These are phyloP conservation scores for Metschnikowia shivogae DNA, from an alignment of 805 yeast species.

Conservation along the genomic window DNA sequence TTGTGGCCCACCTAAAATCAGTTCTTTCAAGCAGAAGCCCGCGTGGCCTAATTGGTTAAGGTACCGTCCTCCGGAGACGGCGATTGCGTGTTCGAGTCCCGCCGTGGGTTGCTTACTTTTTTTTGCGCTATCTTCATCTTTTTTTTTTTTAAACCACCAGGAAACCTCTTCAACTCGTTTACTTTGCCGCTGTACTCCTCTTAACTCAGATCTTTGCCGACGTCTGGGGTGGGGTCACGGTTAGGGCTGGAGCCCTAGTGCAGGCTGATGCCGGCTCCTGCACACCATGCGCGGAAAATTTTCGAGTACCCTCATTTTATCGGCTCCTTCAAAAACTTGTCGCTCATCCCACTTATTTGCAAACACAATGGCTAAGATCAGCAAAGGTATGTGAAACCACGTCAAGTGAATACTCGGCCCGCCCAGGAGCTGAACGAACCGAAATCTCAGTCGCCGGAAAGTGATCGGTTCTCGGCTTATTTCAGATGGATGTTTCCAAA, in stretches of 20 bases:
- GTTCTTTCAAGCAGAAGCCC: slow-evolving; percentile 32
- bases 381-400: slow-evolving; percentile 47
- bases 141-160: background rate
- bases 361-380: slow-evolving; percentile 56
- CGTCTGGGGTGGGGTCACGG: background rate
- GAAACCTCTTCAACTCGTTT: background rate
- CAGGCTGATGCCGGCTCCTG: slow-evolving; percentile 9
- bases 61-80: slow-evolving; percentile 68
- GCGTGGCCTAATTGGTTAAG: slow-evolving; percentile 74
- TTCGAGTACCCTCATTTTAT: slow-evolving; percentile 14
- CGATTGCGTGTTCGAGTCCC: slow-evolving; percentile 80
- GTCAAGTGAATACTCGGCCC: no score
- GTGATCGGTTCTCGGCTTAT: no score
- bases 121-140: slow-evolving; percentile 3
- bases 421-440: no score
- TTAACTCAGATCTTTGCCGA: no score
- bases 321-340: slow-evolving; percentile 9
- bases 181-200: no score
- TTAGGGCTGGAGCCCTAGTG: slow-evolving; percentile 20
- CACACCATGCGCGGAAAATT: slow-evolving; percentile 15
- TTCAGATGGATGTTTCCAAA: no score
- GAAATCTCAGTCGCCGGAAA: no score
- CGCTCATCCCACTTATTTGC: slow-evolving; percentile 13
- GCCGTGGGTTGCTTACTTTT: slow-evolving; percentile 49
- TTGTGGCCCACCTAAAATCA: no score